Base-by-base conservation (phyloP, 441 rosid genomes). In the Theobroma grandiflorum region DNA sequence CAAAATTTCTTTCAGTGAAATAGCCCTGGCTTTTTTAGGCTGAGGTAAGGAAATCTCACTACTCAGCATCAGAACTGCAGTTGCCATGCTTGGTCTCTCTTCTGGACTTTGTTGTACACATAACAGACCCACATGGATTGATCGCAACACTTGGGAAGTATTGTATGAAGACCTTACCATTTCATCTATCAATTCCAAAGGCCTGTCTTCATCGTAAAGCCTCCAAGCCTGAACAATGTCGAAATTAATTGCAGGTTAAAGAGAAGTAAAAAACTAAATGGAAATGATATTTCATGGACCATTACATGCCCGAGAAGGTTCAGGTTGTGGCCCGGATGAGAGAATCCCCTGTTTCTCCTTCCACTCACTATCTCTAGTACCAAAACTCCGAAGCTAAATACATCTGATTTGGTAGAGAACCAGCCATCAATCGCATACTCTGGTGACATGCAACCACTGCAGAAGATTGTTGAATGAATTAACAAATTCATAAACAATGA, bases 281-380 rank as follows among this genome's bases (percentile, higher is more conserved):
- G 20, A 0, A 10, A 20, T 12, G 0, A 22, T 15, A 15, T 26
- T 2, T 40, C 42, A 14, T 35, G 35, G 6, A 61, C 10, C 22
- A 81, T 67, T 79, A 85, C 90, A 84, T 89, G 81, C 3, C 90
- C 90, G 3, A 86, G 37, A 67, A 87, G 88, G 76, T 78, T 89
- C 35, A 78, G 80, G 8, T 81, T 26, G 71, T 81, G 83, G 3
- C 72, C 78, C 6, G 78, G 72, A 61, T 84, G 82, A 69, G 18
- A 75, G 59, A 86, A 84, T 11, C 90, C 78, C 53, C 82, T 33
- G 58, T 85, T 89, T 38, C 35, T 85, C 63, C 63, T 80, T 22
- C 88, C 81, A 20, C 72, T 77, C 0, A 89, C 52, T 7, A 86
- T 84, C 85, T 87, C 90, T 12, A 89, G 57, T 9, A 89, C 65